These are phyloP conservation scores for Bipolaris cookei DNA, from an alignment of 2,329 filamentous ascomycete species.

Conservation along the genomic window DNA sequence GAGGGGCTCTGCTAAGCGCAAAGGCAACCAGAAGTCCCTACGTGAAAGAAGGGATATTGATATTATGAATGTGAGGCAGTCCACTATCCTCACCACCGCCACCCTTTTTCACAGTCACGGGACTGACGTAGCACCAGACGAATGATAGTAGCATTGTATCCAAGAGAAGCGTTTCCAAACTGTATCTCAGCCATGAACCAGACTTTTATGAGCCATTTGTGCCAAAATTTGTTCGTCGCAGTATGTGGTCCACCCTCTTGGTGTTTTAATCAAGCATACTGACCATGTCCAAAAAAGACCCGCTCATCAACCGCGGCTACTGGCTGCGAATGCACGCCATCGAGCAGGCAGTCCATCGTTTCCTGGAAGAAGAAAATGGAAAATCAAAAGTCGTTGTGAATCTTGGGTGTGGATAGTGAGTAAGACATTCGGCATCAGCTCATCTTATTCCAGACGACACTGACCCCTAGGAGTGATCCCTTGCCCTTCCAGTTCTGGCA, in stretches of 20 bases:
- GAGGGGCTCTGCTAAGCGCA: conserved; percentile 18
- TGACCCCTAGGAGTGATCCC: conserved; percentile 69
- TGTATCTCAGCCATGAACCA: conserved; percentile 78
- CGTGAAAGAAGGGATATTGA: conserved; percentile 57
- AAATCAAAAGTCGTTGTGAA: conserved; percentile 79
- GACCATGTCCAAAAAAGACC: conserved; percentile 53
- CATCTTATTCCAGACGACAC: conserved; percentile 11
- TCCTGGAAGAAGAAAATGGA: conserved; percentile 64
- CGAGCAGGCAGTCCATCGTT: conserved; percentile 74
- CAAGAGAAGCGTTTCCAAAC: conserved; percentile 87
- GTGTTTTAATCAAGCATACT: background rate
- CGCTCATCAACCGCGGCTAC: conserved; percentile 88
- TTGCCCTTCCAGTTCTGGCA: conserved; percentile 82
- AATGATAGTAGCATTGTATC: conserved; percentile 93
- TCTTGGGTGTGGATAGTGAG: conserved; percentile 88
- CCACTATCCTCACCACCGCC: background rate
- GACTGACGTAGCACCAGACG: conserved; percentile 61
- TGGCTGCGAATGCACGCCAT: conserved; percentile 85
- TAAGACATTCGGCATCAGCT: conserved; percentile 38
- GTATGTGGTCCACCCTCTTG: background rate
- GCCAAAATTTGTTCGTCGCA: conserved; percentile 77
- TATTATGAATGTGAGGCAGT: conserved; percentile 61
- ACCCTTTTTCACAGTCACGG: conserved; percentile 1
- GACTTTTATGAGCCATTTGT: conserved; percentile 91
- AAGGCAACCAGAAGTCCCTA: conserved; percentile 26